phyloP scores from a whole-genome alignment of 2,329 filamentous ascomycete genomes.

The Xylaria sp. region DNA sequence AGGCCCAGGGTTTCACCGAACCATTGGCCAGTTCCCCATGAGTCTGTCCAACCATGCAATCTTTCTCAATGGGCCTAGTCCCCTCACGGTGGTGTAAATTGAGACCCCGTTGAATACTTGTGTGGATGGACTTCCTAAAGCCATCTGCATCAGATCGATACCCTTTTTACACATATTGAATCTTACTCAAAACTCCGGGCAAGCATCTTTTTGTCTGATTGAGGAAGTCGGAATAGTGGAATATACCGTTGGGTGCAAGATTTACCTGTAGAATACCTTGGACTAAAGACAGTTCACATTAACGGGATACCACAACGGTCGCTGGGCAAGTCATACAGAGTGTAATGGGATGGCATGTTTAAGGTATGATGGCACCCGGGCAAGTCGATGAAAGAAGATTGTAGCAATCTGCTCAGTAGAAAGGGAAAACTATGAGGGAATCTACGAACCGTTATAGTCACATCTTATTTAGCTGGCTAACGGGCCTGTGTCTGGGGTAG shows the following conservation, averaged over 20 bases:
- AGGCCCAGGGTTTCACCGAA: background rate
- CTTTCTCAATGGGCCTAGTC: background rate
- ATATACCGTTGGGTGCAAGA: background rate
- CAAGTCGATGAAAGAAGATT: background rate
- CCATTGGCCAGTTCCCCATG: background rate
- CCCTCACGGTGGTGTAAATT: background rate
- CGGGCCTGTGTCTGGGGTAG: background rate
- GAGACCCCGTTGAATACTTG: background rate
- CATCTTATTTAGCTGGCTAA: background rate
- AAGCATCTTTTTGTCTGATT: background rate
- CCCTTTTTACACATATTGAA: background rate
- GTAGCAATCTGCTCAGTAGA: background rate
- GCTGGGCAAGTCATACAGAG: background rate
- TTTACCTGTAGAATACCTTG: background rate
- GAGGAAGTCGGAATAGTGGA: background rate
- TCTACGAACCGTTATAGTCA: no score
- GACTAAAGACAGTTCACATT: background rate
- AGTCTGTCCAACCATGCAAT: conserved; percentile 17
- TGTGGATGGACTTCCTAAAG: background rate
- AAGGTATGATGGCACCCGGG: background rate
- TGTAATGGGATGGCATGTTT: conserved; percentile 2
- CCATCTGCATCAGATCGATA: background rate
- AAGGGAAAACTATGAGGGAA: no score
- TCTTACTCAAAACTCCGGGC: no score
- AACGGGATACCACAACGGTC: background rate